Percentiles rank a stretch among this genome's conserved stretches.
Conservation (phyloP, 371 early-diverging fungal species). For the Mortierella sp. region DNA sequence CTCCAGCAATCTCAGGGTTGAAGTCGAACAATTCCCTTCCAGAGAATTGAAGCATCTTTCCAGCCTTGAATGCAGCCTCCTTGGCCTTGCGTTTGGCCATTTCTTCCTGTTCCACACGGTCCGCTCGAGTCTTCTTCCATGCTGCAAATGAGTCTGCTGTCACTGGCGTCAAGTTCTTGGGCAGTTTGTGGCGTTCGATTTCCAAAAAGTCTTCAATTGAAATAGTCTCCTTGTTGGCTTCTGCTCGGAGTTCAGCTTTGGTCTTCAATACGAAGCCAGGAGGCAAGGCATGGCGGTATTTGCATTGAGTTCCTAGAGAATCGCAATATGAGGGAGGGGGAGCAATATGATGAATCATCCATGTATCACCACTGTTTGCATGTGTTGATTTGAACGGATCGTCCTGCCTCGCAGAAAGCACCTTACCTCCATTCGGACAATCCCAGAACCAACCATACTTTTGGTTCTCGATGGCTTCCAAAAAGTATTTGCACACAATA, state of each 20-base stretch:
- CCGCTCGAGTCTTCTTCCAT: conserved; percentile 95
- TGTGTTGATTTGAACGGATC: no score
- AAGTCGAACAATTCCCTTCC: conserved; percentile 98
- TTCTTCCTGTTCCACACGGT: conserved; percentile 78
- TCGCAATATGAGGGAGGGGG: neutral
- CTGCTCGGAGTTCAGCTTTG: conserved; percentile 77
- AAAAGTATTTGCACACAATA: conserved; percentile 99
- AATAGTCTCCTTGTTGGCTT: conserved; percentile 84
- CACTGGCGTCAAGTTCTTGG: conserved; percentile 94
- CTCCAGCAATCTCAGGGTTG: conserved; percentile 89
- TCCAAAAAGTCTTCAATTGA: conserved; percentile 97
- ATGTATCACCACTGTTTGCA: no score
- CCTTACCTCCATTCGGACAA: conserved; percentile 91
- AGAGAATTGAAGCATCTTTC: conserved; percentile 91
- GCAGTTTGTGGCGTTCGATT: conserved; percentile 96
- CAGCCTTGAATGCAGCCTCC: conserved; percentile 92
- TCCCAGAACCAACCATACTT: conserved; percentile 99
- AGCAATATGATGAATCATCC: neutral
- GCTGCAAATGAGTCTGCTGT: conserved; percentile 93
- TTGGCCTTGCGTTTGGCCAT: conserved; percentile 78
- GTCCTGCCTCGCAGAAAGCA: no score
- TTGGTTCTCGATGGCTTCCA: conserved; percentile 97
- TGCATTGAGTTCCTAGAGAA: conserved; percentile 75
- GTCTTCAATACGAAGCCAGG: conserved; percentile 97
- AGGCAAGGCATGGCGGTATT: conserved; percentile 97